A percentile compares a stretch with the other conserved stretches of the same genome.
These are phyloP conservation scores for Emmonsiellopsis sp. DNA, from an alignment of 2,329 filamentous ascomycete genomes.

Conservation along the genomic window DNA sequence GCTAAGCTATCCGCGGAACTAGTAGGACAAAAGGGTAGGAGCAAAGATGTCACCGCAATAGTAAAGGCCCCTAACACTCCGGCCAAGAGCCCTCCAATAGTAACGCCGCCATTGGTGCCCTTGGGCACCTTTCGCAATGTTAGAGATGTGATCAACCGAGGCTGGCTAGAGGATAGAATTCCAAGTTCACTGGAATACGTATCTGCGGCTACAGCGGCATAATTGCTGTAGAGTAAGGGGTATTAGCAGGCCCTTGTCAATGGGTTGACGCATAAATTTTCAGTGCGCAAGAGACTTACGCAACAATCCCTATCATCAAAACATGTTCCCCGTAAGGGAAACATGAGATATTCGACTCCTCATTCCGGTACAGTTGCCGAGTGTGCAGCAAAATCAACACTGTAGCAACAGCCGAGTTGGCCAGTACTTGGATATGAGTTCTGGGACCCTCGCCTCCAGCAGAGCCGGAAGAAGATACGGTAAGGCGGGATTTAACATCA, in stretches of 20 bases:
- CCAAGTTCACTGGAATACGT: slow-evolving; percentile 94
- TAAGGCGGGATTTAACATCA: slow-evolving; percentile 71
- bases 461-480: slow-evolving; percentile 63
- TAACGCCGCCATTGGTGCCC: slow-evolving; percentile 92
- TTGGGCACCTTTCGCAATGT: slow-evolving; percentile 68
- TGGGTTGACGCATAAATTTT: neutral
- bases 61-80: slow-evolving; percentile 63
- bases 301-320: slow-evolving; percentile 31
- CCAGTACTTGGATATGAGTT: slow-evolving; percentile 79
- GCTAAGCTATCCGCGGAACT: slow-evolving; percentile 6
- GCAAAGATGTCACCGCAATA: slow-evolving; percentile 58
- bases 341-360: slow-evolving; percentile 20
- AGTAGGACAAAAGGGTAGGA: slow-evolving; percentile 58
- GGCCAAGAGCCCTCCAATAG: slow-evolving; percentile 60
- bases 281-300: slow-evolving; percentile 19
- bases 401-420: slow-evolving; percentile 74
- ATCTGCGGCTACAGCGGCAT: slow-evolving; percentile 83
- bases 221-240: slow-evolving; percentile 46
- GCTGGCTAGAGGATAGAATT: slow-evolving; percentile 66
- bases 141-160: slow-evolving; percentile 76
- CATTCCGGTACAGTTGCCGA: slow-evolving; percentile 27
- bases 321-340: slow-evolving; percentile 28
- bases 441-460: slow-evolving; percentile 69
- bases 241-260: neutral
- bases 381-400: slow-evolving; percentile 48